phyloP scores from a whole-genome alignment of 202 grass and related monocot species.

The Eragrostis tef region DNA sequence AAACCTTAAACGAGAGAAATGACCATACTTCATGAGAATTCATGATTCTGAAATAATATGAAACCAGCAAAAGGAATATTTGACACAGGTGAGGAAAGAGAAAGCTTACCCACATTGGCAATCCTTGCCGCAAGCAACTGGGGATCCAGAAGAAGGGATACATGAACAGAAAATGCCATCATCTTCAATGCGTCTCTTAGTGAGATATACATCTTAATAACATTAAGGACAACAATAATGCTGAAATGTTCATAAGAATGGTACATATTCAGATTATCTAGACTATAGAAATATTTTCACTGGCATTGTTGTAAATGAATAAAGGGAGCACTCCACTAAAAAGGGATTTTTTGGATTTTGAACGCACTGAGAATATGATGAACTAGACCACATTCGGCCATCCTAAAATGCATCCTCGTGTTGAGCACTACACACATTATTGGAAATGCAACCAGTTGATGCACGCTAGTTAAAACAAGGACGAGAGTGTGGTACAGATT shows the following conservation, averaged over 20 bases:
- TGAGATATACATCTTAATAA: slow-evolving; percentile 71
- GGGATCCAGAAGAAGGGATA: slow-evolving; percentile 56
- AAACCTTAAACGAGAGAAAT: background rate
- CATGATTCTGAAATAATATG: background rate
- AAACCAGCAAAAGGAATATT: slow-evolving; percentile 16
- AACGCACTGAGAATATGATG: background rate
- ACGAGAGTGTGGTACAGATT: background rate
- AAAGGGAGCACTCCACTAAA: background rate
- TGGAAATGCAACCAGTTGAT: background rate
- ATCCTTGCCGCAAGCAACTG: slow-evolving; percentile 69
- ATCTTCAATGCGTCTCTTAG: slow-evolving; percentile 79
- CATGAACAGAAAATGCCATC: slow-evolving; percentile 91
- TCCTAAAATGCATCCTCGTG: slow-evolving; percentile 15
- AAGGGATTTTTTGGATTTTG: background rate
- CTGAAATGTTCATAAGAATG: background rate
- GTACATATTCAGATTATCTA: slow-evolving; percentile 14
- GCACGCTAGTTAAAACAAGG: background rate
- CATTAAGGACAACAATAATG: slow-evolving; percentile 56
- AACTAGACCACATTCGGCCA: background rate
- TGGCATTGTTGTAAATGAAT: slow-evolving; percentile 22
- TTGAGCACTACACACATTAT: slow-evolving; percentile 11
- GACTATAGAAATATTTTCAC: background rate
- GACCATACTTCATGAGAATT: background rate
- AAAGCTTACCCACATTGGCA: slow-evolving; percentile 85
- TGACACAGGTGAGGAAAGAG: background rate